Conservation (phyloP, 169 alveolate genomes). For the Plasmodium fragile region DNA sequence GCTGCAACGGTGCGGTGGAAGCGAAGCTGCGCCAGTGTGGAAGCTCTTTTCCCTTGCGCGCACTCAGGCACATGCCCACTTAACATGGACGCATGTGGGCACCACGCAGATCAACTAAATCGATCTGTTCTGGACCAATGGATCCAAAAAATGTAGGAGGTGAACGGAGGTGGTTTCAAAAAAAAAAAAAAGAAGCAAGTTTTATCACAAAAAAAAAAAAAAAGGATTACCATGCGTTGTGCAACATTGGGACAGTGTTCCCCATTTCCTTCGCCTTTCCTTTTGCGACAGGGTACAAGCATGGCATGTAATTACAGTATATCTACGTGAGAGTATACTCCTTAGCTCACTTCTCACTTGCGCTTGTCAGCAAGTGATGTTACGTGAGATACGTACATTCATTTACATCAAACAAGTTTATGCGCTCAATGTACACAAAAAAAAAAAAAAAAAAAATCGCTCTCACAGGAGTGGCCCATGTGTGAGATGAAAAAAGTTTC, state of each 20-base stretch:
- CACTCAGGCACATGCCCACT: not conserved
- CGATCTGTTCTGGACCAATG: not conserved
- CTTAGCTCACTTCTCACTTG: not conserved
- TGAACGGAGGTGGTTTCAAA: not conserved
- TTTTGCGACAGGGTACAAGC: not conserved
- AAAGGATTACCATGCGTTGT: not conserved
- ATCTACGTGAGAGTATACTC: not conserved
- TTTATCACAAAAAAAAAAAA: not conserved
- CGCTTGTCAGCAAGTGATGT: constrained; percentile 2
- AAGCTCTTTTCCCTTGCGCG: not conserved
- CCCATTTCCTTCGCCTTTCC: not conserved
- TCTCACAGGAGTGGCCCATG: not conserved
- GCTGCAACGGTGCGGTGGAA: not conserved
- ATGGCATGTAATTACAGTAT: not conserved
- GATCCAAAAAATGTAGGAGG: not conserved
- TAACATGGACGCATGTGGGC: not conserved
- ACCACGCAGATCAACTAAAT: not conserved
- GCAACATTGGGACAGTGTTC: not conserved
- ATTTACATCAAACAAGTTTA: not conserved
- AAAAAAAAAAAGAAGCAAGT: not conserved
- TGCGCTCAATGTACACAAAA: not conserved
- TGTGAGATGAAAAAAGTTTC: not conserved
- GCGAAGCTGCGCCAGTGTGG: not conserved
- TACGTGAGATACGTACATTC: not conserved
- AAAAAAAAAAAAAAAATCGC: not conserved